Evolutionary conservation across 768 basidiomycete species (phyloP), one percentile per base, ranked within the genome.

Genomic region (Tricholoma bakamatsutake): DNA sequence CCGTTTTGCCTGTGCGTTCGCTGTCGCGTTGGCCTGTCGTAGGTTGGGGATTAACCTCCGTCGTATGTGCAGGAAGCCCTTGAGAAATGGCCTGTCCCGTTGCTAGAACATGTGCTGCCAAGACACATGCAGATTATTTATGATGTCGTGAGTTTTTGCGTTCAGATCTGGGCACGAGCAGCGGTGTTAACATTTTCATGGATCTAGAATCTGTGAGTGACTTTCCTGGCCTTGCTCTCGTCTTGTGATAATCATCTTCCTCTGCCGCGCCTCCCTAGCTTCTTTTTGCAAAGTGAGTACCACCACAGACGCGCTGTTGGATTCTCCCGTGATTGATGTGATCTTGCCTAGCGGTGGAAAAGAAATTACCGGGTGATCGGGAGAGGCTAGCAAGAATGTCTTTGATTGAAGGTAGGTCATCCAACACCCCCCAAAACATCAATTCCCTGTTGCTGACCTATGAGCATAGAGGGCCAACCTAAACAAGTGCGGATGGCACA

Each of bases 101-200:
- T 99, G 56, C 69, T 99, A 64, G 83, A 93, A 66, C 82, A 90
- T 66, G 78, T 98, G 42, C 75, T 98, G 13, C 94, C 94, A 3
- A 82, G 91, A 57, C 93, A 93, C 64, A 74, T 95, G 82, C 91
- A 96, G 65, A 93, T 96, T 63, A 93, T 95, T 63, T 96, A 82
- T 61, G 92, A 93, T 69, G 88, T 93, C 56, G 88, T 90, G 56
- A 76, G 83, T 77, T 13, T 42, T 35, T 27, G 47, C 18, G 11
- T 0, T 17, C 11, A 15, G 21, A 12, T 13, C 48, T 45, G 35
- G 15, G 18, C 12, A 24, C 35, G 7, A 5, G 10, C 27, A 3
- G 13, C 54, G 5, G 27, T 50, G 12, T 30, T 24, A 30, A 27
- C 27, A 11, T 47, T 54, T 39, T 50, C 15, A 27, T 50, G 52